Conservation (phyloP, 2,329 filamentous ascomycete genomes). For the Zymoseptoria crescenta region DNA sequence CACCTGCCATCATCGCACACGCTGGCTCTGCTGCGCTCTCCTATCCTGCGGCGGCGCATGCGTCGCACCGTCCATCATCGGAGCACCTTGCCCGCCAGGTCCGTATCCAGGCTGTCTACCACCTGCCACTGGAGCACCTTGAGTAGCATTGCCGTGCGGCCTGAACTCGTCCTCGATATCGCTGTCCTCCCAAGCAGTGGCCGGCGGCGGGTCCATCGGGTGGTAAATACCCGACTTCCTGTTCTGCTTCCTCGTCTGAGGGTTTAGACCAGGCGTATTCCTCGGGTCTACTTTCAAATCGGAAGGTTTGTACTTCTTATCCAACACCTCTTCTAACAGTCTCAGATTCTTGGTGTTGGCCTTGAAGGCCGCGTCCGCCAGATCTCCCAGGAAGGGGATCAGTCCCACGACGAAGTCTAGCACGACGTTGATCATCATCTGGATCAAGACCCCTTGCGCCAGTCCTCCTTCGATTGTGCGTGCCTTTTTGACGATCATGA, state of each 20-base stretch:
- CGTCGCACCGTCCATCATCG: background rate
- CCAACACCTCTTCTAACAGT: conserved; percentile 59
- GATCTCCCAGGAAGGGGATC: conserved; percentile 67
- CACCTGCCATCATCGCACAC: background rate
- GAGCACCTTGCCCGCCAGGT: background rate
- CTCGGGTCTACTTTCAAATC: conserved; percentile 19
- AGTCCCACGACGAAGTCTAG: conserved; percentile 68
- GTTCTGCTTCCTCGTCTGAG: conserved; percentile 28
- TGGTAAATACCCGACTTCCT: conserved; percentile 27
- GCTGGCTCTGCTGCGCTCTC: background rate
- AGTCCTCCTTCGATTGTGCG: conserved; percentile 70
- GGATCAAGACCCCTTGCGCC: conserved; percentile 49
- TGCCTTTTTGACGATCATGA: conserved; percentile 68
- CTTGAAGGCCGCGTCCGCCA: conserved; percentile 64
- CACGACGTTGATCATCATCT: conserved; percentile 75
- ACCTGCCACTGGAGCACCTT: background rate
- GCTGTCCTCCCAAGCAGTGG: conserved; percentile 41
- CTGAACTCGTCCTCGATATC: conserved; percentile 30
- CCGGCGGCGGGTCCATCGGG: conserved; percentile 33
- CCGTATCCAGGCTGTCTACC: background rate
- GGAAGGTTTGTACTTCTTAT: conserved; percentile 54
- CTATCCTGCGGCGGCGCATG: background rate
- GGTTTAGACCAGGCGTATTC: conserved; percentile 19
- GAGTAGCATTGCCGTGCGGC: background rate
- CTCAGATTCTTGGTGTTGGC: conserved; percentile 71